phyloP scores from a whole-genome alignment of 129 eudicot species.

The Flaveria sonorensis region DNA sequence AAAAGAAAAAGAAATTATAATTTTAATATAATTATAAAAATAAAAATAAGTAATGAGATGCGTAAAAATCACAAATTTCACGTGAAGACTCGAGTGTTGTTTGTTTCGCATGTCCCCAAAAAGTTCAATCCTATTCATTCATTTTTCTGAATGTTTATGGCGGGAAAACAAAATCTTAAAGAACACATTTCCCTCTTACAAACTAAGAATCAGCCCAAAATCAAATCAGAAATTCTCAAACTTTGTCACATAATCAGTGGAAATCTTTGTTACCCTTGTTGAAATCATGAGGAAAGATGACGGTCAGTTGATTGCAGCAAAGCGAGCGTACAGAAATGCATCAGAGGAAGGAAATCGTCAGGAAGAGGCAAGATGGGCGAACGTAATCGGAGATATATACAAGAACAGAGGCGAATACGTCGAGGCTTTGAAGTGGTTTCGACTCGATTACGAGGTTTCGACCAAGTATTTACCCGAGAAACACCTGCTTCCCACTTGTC shows the following conservation, averaged over 20 bases:
- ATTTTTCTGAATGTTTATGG: too few species aligned
- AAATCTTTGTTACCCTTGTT: not conserved
- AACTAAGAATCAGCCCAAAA: too few species aligned
- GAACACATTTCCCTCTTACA: too few species aligned
- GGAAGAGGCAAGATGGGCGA: constrained; percentile 97
- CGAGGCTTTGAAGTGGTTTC: constrained; percentile 78
- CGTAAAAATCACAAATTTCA: too few species aligned
- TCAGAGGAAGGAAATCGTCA: constrained; percentile 60
- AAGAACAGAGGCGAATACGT: constrained; percentile 88
- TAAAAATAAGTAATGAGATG: too few species aligned
- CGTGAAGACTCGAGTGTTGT: too few species aligned
- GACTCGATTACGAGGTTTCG: constrained; percentile 83
- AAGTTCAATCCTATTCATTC: too few species aligned
- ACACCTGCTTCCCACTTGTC: constrained; percentile 87
- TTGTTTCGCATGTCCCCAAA: too few species aligned
- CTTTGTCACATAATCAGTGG: not conserved
- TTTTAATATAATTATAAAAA: too few species aligned
- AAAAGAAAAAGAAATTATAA: too few species aligned
- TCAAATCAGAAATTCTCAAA: not conserved
- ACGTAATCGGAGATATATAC: constrained; percentile 75
- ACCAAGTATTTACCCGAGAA: constrained; percentile 55
- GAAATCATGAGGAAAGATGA: constrained; percentile 41
- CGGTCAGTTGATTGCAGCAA: constrained; percentile 52
- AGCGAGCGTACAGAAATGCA: constrained; percentile 60
- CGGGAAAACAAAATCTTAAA: too few species aligned